Base-by-base conservation (phyloP, 1,139 yeast genomes). In the Scheffersomyces segobiensis region DNA sequence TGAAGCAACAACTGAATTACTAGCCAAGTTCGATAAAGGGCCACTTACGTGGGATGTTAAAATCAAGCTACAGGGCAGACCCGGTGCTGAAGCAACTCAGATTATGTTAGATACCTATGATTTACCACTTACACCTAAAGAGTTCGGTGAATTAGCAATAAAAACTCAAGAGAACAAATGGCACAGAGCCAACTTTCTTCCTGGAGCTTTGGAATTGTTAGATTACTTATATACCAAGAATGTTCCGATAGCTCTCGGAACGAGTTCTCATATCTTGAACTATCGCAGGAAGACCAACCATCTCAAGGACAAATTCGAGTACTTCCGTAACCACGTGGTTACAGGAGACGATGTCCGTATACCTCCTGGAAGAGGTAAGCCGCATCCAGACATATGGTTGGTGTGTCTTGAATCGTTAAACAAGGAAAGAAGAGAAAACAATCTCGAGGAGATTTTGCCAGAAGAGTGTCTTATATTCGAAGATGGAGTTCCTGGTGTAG, bases 401-500 rank as follows among this genome's bases (percentile, higher is more conserved):
- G 83, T 87, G 3, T 97, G 98, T 53, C 81, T 95, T 61, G 84
- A 80, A 42, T 82, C 88, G 47, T 66, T 95, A 59, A 95, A 95
- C 69, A 69, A 72, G 22, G 80, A 80, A 55, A 69, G 81, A 18
- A 67, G 68, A 18, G 60, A 66, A 60, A 52, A 69, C 60, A 70
- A 81, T 50, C 55, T 74, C 61, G 80, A 80, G 0, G 77, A 78
- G 20, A 88, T 93, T 62, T 69, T 71, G 57, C 89, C 93, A 2
- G 86, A 85, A 47, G 97, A 95, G 68, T 91, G 97, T 66, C 74
- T 95, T 49, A 89, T 95, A 1, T 95, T 95, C 72, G 99, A 95
- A 75, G 99, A 95, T 73, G 98, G 97, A 1, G 79, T 92, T 52
- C 93, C 97, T 1, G 98, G 98, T 1, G 95, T 93, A 39, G 68